phyloP scores from a whole-genome alignment of 2,329 filamentous ascomycete genomes.

The Mycosphaerella sp. region DNA sequence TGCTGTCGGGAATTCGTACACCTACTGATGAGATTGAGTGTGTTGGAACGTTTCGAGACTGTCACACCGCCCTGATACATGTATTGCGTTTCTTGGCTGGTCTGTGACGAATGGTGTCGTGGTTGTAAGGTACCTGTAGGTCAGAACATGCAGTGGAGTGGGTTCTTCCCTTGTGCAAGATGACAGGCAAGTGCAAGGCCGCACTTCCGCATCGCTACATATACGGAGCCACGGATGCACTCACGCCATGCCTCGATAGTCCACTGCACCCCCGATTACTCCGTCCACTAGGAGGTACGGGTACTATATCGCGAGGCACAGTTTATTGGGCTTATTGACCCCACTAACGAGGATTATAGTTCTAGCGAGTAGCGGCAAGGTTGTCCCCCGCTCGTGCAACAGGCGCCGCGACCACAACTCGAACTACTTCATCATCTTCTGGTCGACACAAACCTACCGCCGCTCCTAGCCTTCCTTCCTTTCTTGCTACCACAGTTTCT shows the following conservation, averaged over 20 bases:
- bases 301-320: neutral
- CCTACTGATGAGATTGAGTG: constrained; percentile 1
- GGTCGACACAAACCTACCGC: neutral
- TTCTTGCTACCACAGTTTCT: too few species aligned
- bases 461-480: too few species aligned
- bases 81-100: constrained; percentile 2
- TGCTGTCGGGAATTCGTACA: neutral
- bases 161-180: neutral
- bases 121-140: too few species aligned
- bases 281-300: too few species aligned
- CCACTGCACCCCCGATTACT: neutral
- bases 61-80: constrained; percentile 4
- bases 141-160: neutral
- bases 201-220: constrained; percentile 9
- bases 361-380: neutral
- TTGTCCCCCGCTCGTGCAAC: neutral
- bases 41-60: neutral
- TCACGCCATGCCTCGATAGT: neutral
- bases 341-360: neutral
- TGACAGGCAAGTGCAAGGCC: too few species aligned
- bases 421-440: constrained; percentile 4
- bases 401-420: neutral
- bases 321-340: neutral
- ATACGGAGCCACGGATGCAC: neutral
- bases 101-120: neutral